Evolutionary conservation across 257 asterid species (phyloP).

Genomic region (Nicotiana tomentosiformis): DNA sequence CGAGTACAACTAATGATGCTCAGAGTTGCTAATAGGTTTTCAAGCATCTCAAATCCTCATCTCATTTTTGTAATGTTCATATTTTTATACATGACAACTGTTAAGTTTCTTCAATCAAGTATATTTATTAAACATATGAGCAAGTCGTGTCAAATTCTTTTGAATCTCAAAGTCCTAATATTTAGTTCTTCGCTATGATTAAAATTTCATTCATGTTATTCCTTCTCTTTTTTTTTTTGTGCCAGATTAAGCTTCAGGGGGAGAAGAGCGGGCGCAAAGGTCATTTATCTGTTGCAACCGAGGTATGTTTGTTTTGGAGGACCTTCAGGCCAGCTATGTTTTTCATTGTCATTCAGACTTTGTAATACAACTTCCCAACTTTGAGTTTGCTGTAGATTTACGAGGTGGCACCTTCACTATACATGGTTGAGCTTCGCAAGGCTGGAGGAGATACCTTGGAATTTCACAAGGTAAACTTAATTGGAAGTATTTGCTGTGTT

Average conservation of each 20-base stretch:
- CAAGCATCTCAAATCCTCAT: neutral
- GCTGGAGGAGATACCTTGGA: slow-evolving; percentile 94
- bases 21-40: neutral
- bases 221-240: slow-evolving; percentile 11
- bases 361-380: neutral
- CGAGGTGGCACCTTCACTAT: slow-evolving; percentile 90
- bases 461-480: slow-evolving; percentile 64
- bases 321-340: neutral
- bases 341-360: neutral
- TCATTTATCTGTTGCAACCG: slow-evolving; percentile 78
- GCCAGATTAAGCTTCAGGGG: slow-evolving; percentile 85
- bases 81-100: neutral
- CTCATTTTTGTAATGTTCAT: neutral
- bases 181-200: neutral
- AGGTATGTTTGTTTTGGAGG: slow-evolving; percentile 40
- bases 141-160: neutral
- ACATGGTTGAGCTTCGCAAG: slow-evolving; percentile 91
- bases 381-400: slow-evolving; percentile 41
- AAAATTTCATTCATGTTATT: neutral
- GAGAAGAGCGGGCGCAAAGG: slow-evolving; percentile 97
- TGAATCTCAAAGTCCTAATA: neutral
- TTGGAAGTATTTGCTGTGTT: neutral
- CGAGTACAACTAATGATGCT: neutral
- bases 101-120: neutral
- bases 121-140: neutral